A percentile compares a stretch with the other conserved stretches of the same genome.
Evolutionary conservation across 441 rosid genomes (phyloP).

Genomic region (Corymbia calophylla): DNA sequence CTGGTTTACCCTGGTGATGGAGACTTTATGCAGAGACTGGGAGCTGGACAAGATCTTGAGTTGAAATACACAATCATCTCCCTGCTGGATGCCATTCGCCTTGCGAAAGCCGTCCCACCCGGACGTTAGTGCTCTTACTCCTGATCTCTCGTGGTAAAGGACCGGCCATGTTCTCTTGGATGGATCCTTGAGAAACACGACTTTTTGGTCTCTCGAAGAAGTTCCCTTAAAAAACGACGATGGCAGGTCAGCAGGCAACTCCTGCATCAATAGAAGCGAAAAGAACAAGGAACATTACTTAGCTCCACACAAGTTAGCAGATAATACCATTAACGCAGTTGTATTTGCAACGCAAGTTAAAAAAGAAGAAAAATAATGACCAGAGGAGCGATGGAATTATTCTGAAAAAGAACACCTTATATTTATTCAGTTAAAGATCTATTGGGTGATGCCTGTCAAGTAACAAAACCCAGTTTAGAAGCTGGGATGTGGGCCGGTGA

Average conservation of each 20-base stretch:
- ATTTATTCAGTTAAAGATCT: background rate
- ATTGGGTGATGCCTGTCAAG: background rate
- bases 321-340: background rate
- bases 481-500: background rate
- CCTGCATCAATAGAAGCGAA: constrained; percentile 3
- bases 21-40: constrained; percentile 1
- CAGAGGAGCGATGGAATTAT: background rate
- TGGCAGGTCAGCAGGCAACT: constrained; percentile 12
- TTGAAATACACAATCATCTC: constrained; percentile 22
- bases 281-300: background rate
- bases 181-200: constrained; percentile 23
- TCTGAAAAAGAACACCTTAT: background rate
- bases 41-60: background rate
- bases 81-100: constrained; percentile 20
- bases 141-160: constrained; percentile 8
- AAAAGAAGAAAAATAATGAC: background rate
- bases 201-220: background rate
- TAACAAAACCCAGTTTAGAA: background rate
- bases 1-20: background rate
- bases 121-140: background rate
- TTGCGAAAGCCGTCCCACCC: constrained; percentile 29
- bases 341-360: background rate
- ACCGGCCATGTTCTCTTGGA: constrained; percentile 20
- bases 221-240: background rate
- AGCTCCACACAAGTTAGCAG: background rate